Base-by-base conservation (phyloP, 2,329 filamentous ascomycete species). In the Colletotrichum ledebouriae region DNA sequence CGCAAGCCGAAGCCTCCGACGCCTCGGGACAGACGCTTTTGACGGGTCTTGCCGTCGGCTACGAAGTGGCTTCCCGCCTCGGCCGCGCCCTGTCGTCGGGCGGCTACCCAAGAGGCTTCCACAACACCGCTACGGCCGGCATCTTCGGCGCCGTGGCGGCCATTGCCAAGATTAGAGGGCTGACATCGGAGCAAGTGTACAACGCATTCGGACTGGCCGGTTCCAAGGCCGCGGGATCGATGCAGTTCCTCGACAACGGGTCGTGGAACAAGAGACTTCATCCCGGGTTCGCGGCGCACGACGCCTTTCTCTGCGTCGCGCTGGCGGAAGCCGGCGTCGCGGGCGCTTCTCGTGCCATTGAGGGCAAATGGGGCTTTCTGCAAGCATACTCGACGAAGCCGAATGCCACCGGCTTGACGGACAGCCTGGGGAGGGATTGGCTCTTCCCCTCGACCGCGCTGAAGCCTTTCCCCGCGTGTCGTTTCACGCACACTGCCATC, bases 181-280 rank as follows among this genome's bases (percentile, higher is more conserved):
- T 75, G 11, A 68, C 74, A 2, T 41, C 65, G 1, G 57, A 41
- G 2, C 60, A 71, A 46, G 53, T 73, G 33, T 70, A 63, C 52
- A 66, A 74, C 50, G 74, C 74, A 3, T 72, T 76, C 12, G 74
- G 74, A 0, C 58, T 76, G 4, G 74, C 74, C 6, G 67, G 59
- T 3, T 76, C 73, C 1, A 75, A 73, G 39, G 73, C 73, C 0
- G 67, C 74, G 13, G 75, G 75, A 1, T 75, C 72, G 29, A 76
- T 77, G 72, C 73, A 76, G 63, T 77, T 74, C 50, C 72, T 77
- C 6, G 73, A 74, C 60, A 76, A 76, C 47, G 75, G 74, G 2
- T 63, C 70, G 3, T 75, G 73, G 74, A 77, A 76, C 59, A 75
- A 76, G 64, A 65, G 74, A 2, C 65, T 76, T 22, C 75, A 75